Conservation (phyloP, 768 basidiomycete species). For the Antrodiella citrinella region DNA sequence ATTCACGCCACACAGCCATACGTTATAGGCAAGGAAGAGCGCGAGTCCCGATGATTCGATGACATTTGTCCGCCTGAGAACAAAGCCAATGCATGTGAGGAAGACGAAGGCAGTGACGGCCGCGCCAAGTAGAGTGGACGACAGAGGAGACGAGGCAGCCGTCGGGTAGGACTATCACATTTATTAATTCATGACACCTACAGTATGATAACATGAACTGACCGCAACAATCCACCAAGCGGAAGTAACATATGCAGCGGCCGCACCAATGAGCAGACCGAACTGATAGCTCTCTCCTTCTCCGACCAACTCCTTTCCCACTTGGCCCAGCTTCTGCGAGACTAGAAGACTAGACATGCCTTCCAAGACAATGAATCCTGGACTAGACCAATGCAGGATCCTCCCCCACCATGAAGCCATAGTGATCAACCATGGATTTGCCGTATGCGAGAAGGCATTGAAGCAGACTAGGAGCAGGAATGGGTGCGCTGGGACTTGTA, state of each 20-base stretch:
- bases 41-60: constrained; percentile 87
- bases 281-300: constrained; percentile 74
- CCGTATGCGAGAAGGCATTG: constrained; percentile 68
- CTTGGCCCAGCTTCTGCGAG: constrained; percentile 72
- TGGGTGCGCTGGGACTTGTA: constrained; percentile 82
- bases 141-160: constrained; percentile 75
- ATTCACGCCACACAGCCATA: constrained; percentile 85
- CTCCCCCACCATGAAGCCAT: constrained; percentile 68
- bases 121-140: constrained; percentile 83
- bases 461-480: constrained; percentile 82
- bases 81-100: constrained; percentile 87
- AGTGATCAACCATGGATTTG: constrained; percentile 46
- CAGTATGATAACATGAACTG: constrained; percentile 24
- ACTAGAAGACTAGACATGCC: constrained; percentile 79
- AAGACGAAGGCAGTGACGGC: constrained; percentile 86
- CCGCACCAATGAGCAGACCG: constrained; percentile 64
- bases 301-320: constrained; percentile 63
- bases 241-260: constrained; percentile 71
- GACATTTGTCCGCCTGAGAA: constrained; percentile 80
- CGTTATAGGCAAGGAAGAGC: constrained; percentile 82
- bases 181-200: constrained; percentile 9
- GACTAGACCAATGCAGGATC: constrained; percentile 61
- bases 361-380: constrained; percentile 75
- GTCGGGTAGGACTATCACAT: constrained; percentile 66
- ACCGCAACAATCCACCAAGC: constrained; percentile 85